Conservation (phyloP, 2,329 filamentous ascomycete species). For the Paecilomyces sp. region DNA sequence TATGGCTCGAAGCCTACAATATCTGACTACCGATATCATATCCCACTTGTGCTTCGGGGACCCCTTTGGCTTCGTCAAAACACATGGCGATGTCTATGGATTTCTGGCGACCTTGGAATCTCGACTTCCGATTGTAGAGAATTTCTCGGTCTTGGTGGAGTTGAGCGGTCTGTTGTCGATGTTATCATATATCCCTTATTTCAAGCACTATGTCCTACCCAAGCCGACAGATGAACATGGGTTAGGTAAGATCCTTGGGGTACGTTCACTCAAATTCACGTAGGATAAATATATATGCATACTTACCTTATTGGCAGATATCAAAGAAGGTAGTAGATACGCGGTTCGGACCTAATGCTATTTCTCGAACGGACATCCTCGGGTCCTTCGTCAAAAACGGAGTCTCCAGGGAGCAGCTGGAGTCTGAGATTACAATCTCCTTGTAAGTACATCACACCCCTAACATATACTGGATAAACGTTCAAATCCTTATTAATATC, state of each 20-base stretch:
- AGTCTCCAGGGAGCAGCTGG: background rate
- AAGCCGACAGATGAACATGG: background rate
- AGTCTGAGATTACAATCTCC: background rate
- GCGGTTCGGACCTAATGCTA: background rate
- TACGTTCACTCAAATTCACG: background rate
- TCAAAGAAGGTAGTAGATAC: background rate
- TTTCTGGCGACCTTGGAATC: background rate
- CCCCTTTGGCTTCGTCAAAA: background rate
- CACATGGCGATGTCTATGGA: background rate
- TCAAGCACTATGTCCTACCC: background rate
- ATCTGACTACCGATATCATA: background rate
- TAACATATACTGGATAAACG: background rate
- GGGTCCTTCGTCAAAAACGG: background rate
- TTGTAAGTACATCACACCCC: background rate
- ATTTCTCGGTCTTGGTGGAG: background rate
- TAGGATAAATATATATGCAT: background rate
- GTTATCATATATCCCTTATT: background rate
- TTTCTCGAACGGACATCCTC: background rate
- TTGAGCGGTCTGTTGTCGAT: background rate
- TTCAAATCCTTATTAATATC: background rate
- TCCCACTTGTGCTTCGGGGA: background rate
- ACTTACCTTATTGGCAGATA: background rate
- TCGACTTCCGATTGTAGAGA: background rate
- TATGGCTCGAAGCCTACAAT: background rate
- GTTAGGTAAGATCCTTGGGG: background rate